phyloP scores from a whole-genome alignment of 2,329 filamentous ascomycete species.

The Meredithiella fracta region DNA sequence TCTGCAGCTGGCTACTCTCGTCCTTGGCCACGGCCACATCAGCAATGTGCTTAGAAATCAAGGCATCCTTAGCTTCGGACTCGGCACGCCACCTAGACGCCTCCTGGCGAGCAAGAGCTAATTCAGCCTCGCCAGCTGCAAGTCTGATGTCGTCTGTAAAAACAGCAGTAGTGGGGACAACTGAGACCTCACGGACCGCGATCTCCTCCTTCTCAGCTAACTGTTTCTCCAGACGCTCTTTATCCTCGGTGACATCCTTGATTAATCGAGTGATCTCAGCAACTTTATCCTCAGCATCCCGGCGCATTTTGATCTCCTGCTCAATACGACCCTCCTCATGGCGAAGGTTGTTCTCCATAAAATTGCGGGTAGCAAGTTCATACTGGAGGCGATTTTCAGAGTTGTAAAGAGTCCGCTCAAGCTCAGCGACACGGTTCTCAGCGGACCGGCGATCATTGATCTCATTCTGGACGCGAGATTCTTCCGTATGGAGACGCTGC shows the following conservation, averaged over 20 bases:
- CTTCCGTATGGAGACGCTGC: conserved; percentile 33
- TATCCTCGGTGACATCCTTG: conserved; percentile 54
- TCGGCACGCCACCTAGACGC: conserved; percentile 45
- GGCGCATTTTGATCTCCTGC: conserved; percentile 44
- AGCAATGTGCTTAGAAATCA: conserved; percentile 43
- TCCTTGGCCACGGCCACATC: conserved; percentile 37
- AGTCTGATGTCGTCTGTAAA: conserved; percentile 41
- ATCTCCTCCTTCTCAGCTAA: conserved; percentile 50
- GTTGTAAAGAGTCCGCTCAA: conserved; percentile 37
- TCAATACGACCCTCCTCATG: conserved; percentile 47
- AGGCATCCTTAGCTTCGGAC: conserved; percentile 42
- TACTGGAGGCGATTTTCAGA: conserved; percentile 43
- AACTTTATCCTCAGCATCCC: conserved; percentile 54
- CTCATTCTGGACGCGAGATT: conserved; percentile 33
- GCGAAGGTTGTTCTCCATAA: conserved; percentile 52
- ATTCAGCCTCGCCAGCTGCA: conserved; percentile 47
- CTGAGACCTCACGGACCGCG: conserved; percentile 20
- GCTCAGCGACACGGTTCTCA: conserved; percentile 36
- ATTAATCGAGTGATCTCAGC: conserved; percentile 56
- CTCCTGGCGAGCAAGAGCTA: conserved; percentile 41
- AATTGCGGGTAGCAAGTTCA: conserved; percentile 45
- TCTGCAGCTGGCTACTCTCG: conserved; percentile 58
- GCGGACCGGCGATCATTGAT: conserved; percentile 31
- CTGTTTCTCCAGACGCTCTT: conserved; percentile 47
- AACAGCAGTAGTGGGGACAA: neutral